Percentiles rank a stretch among this genome's conserved stretches.
Evolutionary conservation across 352 stramenopile genomes (phyloP).

Genomic region (Plasmopara muralis): DNA sequence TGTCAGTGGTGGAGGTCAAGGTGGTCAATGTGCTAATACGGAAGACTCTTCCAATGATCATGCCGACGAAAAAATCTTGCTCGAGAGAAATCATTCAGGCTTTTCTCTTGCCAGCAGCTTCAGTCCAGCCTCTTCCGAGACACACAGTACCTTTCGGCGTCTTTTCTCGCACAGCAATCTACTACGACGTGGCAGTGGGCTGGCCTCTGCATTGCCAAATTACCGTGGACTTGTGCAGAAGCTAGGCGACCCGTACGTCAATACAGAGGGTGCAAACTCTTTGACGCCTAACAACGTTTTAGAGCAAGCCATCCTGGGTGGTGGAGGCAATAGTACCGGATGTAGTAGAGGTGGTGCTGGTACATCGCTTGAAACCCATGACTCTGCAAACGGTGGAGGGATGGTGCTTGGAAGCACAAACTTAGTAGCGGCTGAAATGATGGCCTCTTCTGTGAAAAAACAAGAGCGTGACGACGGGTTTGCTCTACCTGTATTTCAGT

Average conservation of each 20-base stretch:
- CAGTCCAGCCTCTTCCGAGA: conserved; percentile 31
- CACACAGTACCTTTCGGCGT: conserved; percentile 45
- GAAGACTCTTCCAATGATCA: conserved; percentile 29
- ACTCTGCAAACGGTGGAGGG: conserved; percentile 14
- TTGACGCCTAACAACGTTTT: conserved; percentile 45
- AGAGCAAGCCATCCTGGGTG: conserved; percentile 63
- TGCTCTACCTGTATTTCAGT: conserved; percentile 72
- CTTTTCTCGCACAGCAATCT: conserved; percentile 55
- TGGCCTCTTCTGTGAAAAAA: conserved; percentile 62
- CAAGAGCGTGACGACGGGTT: conserved; percentile 76
- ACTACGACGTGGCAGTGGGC: conserved; percentile 39
- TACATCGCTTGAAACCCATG: conserved; percentile 18
- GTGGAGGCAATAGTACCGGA: conserved; percentile 17
- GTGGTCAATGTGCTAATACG: conserved; percentile 24
- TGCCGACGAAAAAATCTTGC: conserved; percentile 19
- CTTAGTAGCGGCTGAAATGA: conserved; percentile 68
- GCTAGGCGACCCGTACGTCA: conserved; percentile 41
- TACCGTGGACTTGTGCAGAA: conserved; percentile 35
- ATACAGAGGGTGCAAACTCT: conserved; percentile 21
- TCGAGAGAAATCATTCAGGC: conserved; percentile 26
- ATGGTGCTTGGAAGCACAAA: conserved; percentile 37
- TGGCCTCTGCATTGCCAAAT: conserved; percentile 29
- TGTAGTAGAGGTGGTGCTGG: conserved; percentile 18
- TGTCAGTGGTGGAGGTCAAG: conserved; percentile 4
- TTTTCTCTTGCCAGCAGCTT: conserved; percentile 33